A percentile compares a stretch with the other conserved stretches of the same genome.
Conservation (phyloP, 768 basidiomycete genomes). For the Suillus ampliporus region DNA sequence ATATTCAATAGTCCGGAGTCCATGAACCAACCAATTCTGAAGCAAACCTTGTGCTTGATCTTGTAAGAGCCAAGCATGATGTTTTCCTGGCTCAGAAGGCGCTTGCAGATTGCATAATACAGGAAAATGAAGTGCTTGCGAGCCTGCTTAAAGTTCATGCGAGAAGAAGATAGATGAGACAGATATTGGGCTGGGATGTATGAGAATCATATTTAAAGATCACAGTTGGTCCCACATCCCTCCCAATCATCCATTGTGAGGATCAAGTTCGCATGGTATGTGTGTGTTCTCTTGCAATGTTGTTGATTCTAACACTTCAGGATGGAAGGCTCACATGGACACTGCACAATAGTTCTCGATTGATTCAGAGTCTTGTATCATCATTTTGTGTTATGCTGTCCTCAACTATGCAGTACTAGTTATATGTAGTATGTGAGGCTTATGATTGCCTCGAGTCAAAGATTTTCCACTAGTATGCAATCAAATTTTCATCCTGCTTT, state of each 20-base stretch:
- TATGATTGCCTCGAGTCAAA: too few relatives aligned
- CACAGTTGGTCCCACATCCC: neutral
- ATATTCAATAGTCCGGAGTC: neutral
- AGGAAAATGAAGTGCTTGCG: neutral
- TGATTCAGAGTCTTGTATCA: too few relatives aligned
- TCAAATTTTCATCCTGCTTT: too few relatives aligned
- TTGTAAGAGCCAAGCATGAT: neutral
- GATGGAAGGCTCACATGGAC: too few relatives aligned
- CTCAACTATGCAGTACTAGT: too few relatives aligned
- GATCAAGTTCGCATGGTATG: neutral
- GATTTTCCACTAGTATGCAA: too few relatives aligned
- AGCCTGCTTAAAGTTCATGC: neutral
- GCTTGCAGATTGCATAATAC: neutral
- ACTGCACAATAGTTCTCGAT: too few relatives aligned
- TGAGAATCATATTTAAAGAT: neutral
- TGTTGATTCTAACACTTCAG: too few relatives aligned
- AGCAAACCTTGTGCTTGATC: neutral
- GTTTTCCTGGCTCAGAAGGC: neutral
- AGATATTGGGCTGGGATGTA: neutral
- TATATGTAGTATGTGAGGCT: too few relatives aligned
- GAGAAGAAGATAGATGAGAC: neutral
- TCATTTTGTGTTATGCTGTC: too few relatives aligned
- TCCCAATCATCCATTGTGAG: neutral
- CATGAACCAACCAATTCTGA: neutral
- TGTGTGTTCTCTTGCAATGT: neutral